These are phyloP conservation scores for Schizophyllum commune DNA, from an alignment of 1,284 basidiomycete genomes.

Conservation along the genomic window DNA sequence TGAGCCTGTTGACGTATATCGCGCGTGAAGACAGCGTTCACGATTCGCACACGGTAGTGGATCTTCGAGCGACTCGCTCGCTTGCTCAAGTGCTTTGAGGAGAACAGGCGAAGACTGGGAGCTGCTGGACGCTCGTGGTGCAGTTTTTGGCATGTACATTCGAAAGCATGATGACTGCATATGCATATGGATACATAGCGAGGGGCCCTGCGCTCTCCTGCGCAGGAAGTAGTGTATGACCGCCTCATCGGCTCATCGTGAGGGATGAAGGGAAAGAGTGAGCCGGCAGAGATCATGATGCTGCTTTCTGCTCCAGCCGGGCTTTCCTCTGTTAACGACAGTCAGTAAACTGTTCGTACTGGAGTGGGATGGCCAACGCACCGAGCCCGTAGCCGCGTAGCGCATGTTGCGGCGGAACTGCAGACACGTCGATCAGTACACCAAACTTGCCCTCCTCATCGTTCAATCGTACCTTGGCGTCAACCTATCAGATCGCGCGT, in stretches of 20 bases:
- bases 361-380: conserved; percentile 31
- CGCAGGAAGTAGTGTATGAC: background rate
- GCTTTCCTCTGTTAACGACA: conserved; percentile 47
- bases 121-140: conserved; percentile 6
- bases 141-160: conserved; percentile 8
- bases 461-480: conserved; percentile 61
- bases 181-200: conserved; percentile 1
- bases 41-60: no score
- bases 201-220: background rate
- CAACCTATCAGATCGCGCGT: conserved; percentile 46
- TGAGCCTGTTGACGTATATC: no score
- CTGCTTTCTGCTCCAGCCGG: conserved; percentile 49
- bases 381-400: conserved; percentile 73
- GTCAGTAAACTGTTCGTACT: conserved; percentile 4
- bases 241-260: background rate
- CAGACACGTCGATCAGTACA: conserved; percentile 11
- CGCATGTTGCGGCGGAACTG: conserved; percentile 85
- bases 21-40: no score
- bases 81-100: background rate
- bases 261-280: background rate
- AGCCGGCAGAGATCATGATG: conserved; percentile 21
- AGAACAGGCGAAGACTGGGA: conserved; percentile 14
- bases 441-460: conserved; percentile 1
- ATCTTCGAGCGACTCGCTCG: no score
- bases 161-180: conserved; percentile 14